Conservation (phyloP, 345 rosid species). For the Euphorbia pulcherrima region DNA sequence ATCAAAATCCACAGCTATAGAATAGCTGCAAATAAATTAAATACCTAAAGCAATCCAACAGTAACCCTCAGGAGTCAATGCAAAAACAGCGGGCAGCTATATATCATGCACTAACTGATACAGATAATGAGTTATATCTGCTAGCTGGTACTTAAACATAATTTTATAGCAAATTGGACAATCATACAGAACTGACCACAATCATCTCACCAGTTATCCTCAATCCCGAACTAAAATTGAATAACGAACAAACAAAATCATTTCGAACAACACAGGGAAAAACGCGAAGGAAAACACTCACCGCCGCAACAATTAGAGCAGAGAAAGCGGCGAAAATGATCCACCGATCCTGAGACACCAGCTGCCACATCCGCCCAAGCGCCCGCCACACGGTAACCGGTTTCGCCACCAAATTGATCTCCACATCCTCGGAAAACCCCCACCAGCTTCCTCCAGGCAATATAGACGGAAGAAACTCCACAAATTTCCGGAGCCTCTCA, state of each 20-base stretch:
- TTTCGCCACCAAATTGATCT: constrained; percentile 51
- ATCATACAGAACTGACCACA: neutral
- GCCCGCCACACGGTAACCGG: constrained; percentile 90
- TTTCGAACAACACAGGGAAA: neutral
- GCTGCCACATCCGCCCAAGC: constrained; percentile 78
- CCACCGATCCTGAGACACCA: constrained; percentile 86
- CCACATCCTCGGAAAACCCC: constrained; percentile 72
- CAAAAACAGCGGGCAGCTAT: neutral
- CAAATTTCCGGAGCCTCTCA: constrained; percentile 45
- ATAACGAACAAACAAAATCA: neutral
- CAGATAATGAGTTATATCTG: neutral
- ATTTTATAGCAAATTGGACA: neutral
- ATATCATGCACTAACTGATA: neutral
- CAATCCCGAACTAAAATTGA: no score
- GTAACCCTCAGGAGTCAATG: neutral
- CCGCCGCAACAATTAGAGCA: constrained; percentile 74
- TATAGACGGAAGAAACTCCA: constrained; percentile 47
- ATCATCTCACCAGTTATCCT: neutral
- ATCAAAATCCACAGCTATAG: neutral
- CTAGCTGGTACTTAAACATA: neutral
- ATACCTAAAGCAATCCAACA: neutral
- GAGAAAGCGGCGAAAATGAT: constrained; percentile 78
- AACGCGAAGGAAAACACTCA: constrained; percentile 33
- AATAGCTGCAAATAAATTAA: neutral
- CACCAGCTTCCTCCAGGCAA: constrained; percentile 96